Percentiles rank a stretch among this genome's conserved stretches.
These are phyloP conservation scores for Neopestalotiopsis clavispora DNA, from an alignment of 2,329 filamentous ascomycete species.

Conservation along the genomic window DNA sequence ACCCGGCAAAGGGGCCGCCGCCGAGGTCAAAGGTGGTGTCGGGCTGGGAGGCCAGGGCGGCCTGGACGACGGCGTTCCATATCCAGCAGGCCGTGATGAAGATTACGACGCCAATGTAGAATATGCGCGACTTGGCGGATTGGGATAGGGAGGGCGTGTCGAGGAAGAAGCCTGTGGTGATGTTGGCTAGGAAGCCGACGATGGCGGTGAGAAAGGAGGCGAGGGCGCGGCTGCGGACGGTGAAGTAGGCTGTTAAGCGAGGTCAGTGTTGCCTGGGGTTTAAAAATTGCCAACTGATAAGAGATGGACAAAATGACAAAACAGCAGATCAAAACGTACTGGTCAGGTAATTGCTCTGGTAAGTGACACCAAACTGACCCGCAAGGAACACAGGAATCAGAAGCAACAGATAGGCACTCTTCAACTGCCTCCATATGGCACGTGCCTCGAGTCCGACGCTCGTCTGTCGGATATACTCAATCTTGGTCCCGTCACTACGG, in stretches of 20 bases:
- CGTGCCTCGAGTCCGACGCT: not conserved
- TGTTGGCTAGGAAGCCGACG: conserved; percentile 2
- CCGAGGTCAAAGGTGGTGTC: conserved; percentile 5
- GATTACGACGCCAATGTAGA: conserved; percentile 1
- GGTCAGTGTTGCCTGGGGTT: not conserved
- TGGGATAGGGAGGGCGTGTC: not conserved
- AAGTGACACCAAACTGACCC: conserved; percentile 10
- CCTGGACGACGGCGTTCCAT: conserved; percentile 10
- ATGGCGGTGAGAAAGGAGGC: conserved; percentile 10
- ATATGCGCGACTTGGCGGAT: not conserved
- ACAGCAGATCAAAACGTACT: not conserved
- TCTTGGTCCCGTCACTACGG: conserved; percentile 8
- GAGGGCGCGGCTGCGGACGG: conserved; percentile 5
- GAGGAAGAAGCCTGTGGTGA: not conserved
- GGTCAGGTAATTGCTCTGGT: conserved; percentile 6
- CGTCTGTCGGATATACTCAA: not conserved
- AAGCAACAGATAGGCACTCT: conserved; percentile 5
- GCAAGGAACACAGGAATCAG: conserved; percentile 2
- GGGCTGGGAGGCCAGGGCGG: not conserved
- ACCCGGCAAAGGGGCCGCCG: not conserved
- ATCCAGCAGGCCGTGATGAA: conserved; percentile 12
- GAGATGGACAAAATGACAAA: too few relatives aligned
- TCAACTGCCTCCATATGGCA: conserved; percentile 7
- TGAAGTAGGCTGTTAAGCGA: conserved; percentile 1
- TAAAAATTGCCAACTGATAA: too few relatives aligned